phyloP scores from a whole-genome alignment of 768 basidiomycete species.

The Scleroderma citrinum region DNA sequence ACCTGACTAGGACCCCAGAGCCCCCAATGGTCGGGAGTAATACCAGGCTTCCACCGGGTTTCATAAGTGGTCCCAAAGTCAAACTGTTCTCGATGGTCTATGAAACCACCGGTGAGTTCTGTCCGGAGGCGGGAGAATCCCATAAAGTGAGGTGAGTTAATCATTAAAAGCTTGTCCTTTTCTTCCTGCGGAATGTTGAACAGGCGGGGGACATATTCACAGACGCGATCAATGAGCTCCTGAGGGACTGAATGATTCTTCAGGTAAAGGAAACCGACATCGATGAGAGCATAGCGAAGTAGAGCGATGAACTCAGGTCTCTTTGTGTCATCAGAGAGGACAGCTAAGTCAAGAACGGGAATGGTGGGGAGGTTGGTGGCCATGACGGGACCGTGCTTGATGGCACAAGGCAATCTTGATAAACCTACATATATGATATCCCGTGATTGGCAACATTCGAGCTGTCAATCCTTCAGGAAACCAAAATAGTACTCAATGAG shows the following conservation, averaged over 20 bases:
- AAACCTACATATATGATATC: neutral
- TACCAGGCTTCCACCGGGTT: constrained; percentile 52
- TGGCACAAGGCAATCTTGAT: too few relatives aligned
- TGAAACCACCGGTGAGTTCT: constrained; percentile 68
- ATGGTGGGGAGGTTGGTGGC: constrained; percentile 51
- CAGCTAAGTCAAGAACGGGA: constrained; percentile 65
- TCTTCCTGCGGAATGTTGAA: constrained; percentile 63
- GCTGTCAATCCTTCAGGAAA: neutral
- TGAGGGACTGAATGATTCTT: constrained; percentile 54
- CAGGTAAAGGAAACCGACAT: constrained; percentile 80
- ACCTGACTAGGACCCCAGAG: constrained; percentile 78
- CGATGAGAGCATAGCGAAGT: constrained; percentile 66
- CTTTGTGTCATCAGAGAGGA: constrained; percentile 34
- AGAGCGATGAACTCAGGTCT: constrained; percentile 54
- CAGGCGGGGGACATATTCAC: constrained; percentile 58
- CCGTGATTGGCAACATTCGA: too few relatives aligned
- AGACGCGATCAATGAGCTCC: constrained; percentile 42
- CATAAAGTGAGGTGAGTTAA: constrained; percentile 70
- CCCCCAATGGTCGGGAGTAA: constrained; percentile 54
- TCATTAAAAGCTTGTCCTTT: constrained; percentile 69
- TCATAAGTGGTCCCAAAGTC: constrained; percentile 69
- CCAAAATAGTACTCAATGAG: too few relatives aligned
- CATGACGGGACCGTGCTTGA: constrained; percentile 11
- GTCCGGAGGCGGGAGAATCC: constrained; percentile 70
- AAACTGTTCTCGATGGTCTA: constrained; percentile 75